Evolutionary conservation across 257 asterid genomes (phyloP), one percentile per base, ranked within the genome.

Genomic region (Solanum lycopersicoides): DNA sequence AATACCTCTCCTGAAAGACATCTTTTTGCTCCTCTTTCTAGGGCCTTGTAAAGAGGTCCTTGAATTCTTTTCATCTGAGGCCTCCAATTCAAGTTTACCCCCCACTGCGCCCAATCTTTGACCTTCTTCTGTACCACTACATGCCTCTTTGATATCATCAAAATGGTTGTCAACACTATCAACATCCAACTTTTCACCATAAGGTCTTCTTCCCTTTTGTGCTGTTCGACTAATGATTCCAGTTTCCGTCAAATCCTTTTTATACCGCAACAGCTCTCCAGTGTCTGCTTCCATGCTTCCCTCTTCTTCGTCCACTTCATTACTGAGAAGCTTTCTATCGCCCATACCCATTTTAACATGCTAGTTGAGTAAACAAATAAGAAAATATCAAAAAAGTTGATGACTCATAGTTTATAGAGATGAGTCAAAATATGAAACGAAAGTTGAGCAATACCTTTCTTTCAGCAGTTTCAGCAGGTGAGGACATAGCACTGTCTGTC

Each of bases 291-390:
- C 99, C 89, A 90, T 91, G 89, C 96, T 94, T 79, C 94, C 97
- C 91, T 96, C 97, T 42, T 95, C 98, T 89, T 92, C 98, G 84
- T 94, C 98, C 37, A 93, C 89, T 86, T 96, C 97, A 83, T 94
- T 92, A 53, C 89, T 91, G 83, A 90, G 91, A 89, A 77, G 83
- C 91, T 91, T 94, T 71, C 88, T 85, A 82, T 85, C 91, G 42
- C 87, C 88, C 83, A 85, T 86, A 88, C 93, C 96, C 79, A 79
- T 80, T 59, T 88, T 89, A 87, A 83, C 87, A 85, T 56, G 88
- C 92, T 86, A 87, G 89, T 65, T 63, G 72, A 87, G 47, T 50
- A 84, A 68, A 86, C 15, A 42, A 45, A 79, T 75, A 65, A 72
- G 60, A 28, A 25, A 56, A 42, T 25, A 83, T 32, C 28, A 42